phyloP scores from a whole-genome alignment of 331 rosid genomes.

The Prunus yedoensis region DNA sequence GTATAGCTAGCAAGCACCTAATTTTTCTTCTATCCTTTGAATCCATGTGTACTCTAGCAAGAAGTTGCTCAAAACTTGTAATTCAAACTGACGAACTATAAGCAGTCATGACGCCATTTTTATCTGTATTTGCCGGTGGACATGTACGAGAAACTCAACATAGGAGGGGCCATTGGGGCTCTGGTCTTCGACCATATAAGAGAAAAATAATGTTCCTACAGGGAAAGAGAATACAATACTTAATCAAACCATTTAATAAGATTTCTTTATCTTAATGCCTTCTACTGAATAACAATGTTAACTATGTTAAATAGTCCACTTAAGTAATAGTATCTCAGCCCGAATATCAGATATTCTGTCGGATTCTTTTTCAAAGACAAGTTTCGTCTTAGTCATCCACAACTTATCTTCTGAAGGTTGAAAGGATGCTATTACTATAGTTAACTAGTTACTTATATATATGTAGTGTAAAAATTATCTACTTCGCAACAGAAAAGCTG shows the following conservation, averaged over 20 bases:
- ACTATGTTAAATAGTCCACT: neutral
- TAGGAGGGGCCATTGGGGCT: slow-evolving; percentile 71
- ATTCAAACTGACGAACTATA: slow-evolving; percentile 6
- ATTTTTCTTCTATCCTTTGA: neutral
- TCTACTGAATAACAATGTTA: neutral
- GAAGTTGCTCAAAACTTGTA: slow-evolving; percentile 28
- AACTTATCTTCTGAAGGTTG: too few species aligned
- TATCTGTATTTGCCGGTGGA: slow-evolving; percentile 89
- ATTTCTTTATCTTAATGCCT: neutral
- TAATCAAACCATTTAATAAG: neutral
- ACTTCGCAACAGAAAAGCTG: neutral
- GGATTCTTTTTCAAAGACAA: neutral
- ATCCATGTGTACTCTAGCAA: slow-evolving; percentile 16
- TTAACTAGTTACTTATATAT: too few species aligned
- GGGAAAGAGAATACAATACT: slow-evolving; percentile 11
- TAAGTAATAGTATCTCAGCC: neutral
- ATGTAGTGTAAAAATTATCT: too few species aligned
- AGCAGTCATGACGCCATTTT: slow-evolving; percentile 65
- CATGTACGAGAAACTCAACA: slow-evolving; percentile 86
- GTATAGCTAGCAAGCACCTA: slow-evolving; percentile 9
- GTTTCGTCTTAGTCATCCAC: too few species aligned
- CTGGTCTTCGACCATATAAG: slow-evolving; percentile 88
- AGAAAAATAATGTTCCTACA: slow-evolving; percentile 74
- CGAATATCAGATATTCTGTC: neutral
- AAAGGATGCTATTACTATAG: too few species aligned